Evolutionary conservation across 2,329 filamentous ascomycete species (phyloP).

Genomic region (Alternaria sp.): DNA sequence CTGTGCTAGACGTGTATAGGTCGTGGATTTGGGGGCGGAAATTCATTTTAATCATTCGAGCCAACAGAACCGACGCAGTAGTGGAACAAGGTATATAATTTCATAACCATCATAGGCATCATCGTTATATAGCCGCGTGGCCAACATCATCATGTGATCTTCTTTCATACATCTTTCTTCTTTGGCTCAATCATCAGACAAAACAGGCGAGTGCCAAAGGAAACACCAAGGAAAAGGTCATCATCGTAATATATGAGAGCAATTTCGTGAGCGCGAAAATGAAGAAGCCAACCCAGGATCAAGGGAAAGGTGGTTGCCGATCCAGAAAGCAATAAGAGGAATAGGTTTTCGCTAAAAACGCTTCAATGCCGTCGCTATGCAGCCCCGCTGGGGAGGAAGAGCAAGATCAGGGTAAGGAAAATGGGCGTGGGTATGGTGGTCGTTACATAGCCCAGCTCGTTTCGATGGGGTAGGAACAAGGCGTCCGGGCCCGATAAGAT

Average conservation of each 20-base stretch:
- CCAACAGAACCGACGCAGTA: neutral
- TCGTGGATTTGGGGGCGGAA: neutral
- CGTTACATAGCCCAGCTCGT: neutral
- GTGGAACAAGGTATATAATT: neutral
- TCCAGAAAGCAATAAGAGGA: slow-evolving; percentile 1
- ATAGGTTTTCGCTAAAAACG: slow-evolving; percentile 39
- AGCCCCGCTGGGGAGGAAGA: slow-evolving; percentile 24
- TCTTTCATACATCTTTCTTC: slow-evolving; percentile 21
- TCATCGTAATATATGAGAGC: neutral
- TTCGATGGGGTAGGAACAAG: neutral
- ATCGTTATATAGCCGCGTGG: slow-evolving; percentile 18
- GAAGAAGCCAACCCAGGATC: neutral
- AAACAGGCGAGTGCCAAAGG: neutral
- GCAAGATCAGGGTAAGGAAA: slow-evolving; percentile 27
- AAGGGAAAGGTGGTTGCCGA: slow-evolving; percentile 3
- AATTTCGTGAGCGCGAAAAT: neutral
- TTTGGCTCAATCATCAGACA: slow-evolving; percentile 11
- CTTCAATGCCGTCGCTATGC: slow-evolving; percentile 48
- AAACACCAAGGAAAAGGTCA: neutral
- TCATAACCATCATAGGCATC: slow-evolving; percentile 18
- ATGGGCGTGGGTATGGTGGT: neutral
- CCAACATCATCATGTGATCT: slow-evolving; percentile 3
- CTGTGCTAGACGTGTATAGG: neutral
- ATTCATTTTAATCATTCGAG: neutral
- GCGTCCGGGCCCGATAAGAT: neutral